Evolutionary conservation across 2,329 filamentous ascomycete genomes (phyloP), one percentile per base, ranked within the genome.

Genomic region (Fusarium luffae): DNA sequence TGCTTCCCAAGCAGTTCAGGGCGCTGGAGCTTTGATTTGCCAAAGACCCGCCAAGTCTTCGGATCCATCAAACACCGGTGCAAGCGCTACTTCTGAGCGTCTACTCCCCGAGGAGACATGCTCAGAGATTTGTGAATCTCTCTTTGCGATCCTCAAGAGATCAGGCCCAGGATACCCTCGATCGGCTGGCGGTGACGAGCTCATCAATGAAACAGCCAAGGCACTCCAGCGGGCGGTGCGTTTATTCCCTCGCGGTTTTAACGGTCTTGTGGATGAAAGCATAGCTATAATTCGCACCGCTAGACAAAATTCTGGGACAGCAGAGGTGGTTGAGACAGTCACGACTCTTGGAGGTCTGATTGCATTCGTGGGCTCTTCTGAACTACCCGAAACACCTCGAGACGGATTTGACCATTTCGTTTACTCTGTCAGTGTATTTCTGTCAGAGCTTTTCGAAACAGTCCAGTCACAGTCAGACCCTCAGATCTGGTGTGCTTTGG

Each of bases 281-380:
- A 68, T 77, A 16, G 54, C 58, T 5, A 67, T 76, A 9, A 71
- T 80, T 25, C 75, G 73, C 13, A 49, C 67, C 4, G 73, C 71
- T 41, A 74, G 76, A 57, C 55, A 66, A 23, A 54, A 68, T 6
- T 54, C 54, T 14, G 62, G 69, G 7, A 60, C 56, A 12, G 32
- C 67, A 3, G 72, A 77, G 12, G 71, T 74, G 7, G 68, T 71
- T 7, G 69, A 76, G 43, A 71, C 68, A 11, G 77, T 83, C 7
- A 76, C 78, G 30, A 74, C 74, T 28, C 76, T 85, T 4, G 78
- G 84, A 6, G 79, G 80, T 12, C 79, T 84, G 3, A 69, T 89
- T 4, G 83, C 83, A 5, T 85, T 82, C 56, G 78, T 88, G 49
- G 84, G 84, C 28, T 86, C 84, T 72, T 85, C 84, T 2, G 77